These are phyloP conservation scores for Colletotrichum navitas DNA, from an alignment of 2,329 filamentous ascomycete genomes.

Conservation along the genomic window DNA sequence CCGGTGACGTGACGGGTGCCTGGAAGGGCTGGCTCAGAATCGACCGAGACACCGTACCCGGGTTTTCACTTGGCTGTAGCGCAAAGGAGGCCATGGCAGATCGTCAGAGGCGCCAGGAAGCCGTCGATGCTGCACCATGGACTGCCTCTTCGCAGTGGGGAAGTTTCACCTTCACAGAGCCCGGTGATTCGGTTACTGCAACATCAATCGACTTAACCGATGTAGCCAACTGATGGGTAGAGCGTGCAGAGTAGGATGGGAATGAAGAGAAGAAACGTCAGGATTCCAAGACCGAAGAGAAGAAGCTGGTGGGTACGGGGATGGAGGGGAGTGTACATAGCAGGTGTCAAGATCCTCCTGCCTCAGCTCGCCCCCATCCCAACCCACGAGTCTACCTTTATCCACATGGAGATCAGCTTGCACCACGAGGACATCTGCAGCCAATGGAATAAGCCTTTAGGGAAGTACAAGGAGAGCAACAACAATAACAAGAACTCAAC, in stretches of 20 bases:
- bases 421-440: neutral
- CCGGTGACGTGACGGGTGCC: conserved; percentile 52
- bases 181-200: conserved; percentile 3
- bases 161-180: conserved; percentile 50
- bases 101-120: conserved; percentile 54
- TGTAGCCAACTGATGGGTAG: conserved; percentile 2
- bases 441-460: neutral
- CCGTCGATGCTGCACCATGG: conserved; percentile 61
- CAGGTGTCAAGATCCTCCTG: neutral
- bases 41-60: conserved; percentile 56
- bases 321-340: conserved; percentile 7
- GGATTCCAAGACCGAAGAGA: neutral
- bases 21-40: conserved; percentile 67
- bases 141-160: conserved; percentile 64
- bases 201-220: neutral
- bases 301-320: conserved; percentile 17
- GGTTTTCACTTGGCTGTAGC: conserved; percentile 55
- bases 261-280: neutral
- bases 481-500: neutral
- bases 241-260: conserved; percentile 5
- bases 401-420: neutral
- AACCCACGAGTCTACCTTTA: conserved; percentile 11
- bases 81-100: conserved; percentile 60
- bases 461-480: neutral
- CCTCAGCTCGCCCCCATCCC: neutral